Base-by-base conservation (phyloP, 106 monocot species). In the Hemerocallis citrina region DNA sequence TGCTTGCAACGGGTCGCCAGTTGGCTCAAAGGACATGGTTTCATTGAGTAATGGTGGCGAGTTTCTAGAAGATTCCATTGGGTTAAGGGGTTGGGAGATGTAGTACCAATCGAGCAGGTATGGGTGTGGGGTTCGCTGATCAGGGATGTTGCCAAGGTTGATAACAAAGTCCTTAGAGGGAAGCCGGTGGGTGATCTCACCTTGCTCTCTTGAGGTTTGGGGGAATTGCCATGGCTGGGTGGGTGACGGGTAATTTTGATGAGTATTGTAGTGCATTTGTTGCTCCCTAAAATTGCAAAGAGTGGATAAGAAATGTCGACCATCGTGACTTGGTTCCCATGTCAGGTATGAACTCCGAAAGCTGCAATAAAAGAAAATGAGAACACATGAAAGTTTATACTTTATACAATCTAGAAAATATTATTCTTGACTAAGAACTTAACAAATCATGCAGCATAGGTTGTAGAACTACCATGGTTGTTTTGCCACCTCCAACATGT, bases 91-190 rank as follows among this genome's bases (percentile, higher is more conserved):
- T 7, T 41, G 70, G 28, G 65, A 69, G 6, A 49, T 65, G 66
- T 95, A 95, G 48, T 86, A 95, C 78, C 72, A 75, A 56, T 95
- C 86, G 4, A 89, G 64, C 20, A 92, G 25, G 62, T 86, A 92
- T 1, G 74, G 42, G 1, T 62, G 92, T 34, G 72, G 77, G 22
- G 65, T 61, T 33, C 68, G 74, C 42, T 78, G 82, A 16, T 82
- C 74, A 7, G 89, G 69, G 40, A 67, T 43, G 46, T 42, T 62
- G 0, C 24, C 30, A 17, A 28, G 46, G 54, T 61, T 32, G 25
- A 47, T 34, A 20, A 48, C 36, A 1, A 35, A 24, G 49, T 78
- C 64, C 8, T 59, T 68, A 0, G 43, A 60, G 16, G 45, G 56
- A 37, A 73, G 65, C 48, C 78, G 64, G 49, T 67, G 64, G 36